These are phyloP conservation scores for Nitzschia palea DNA, from an alignment of 108 stramenopile genomes.

Conservation along the genomic window DNA sequence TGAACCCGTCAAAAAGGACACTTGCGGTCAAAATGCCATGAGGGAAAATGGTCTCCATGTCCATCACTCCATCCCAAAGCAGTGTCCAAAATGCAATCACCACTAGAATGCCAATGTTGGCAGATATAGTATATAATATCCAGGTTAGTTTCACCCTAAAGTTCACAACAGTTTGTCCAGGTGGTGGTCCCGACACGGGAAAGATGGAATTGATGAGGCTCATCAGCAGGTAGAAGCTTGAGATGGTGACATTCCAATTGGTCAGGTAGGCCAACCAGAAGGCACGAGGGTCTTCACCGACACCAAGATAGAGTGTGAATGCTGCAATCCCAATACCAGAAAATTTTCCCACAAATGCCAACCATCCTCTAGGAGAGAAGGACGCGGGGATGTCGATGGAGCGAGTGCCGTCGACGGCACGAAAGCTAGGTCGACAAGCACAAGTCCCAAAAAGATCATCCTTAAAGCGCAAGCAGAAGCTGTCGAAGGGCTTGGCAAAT, in stretches of 20 bases:
- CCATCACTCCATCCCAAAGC: background rate
- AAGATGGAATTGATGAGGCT: background rate
- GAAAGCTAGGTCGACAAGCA: slow-evolving; percentile 4
- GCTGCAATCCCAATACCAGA: background rate
- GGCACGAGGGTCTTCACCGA: background rate
- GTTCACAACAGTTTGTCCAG: slow-evolving; percentile 1
- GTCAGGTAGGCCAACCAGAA: slow-evolving; percentile 6
- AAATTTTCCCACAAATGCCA: background rate
- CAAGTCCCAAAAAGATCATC: background rate
- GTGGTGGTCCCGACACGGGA: background rate
- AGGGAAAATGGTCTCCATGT: background rate
- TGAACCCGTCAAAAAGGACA: slow-evolving; percentile 30
- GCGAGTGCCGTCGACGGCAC: background rate
- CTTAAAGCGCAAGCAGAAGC: background rate
- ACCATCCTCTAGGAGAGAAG: slow-evolving; percentile 1
- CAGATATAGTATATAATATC: slow-evolving; percentile 2
- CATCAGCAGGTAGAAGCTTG: background rate
- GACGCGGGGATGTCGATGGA: slow-evolving; percentile 2
- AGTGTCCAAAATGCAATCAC: background rate
- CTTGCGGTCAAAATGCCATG: slow-evolving; percentile 11
- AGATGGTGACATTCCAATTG: slow-evolving; percentile 1
- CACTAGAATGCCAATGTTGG: background rate
- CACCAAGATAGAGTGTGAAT: background rate
- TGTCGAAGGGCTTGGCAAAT: background rate
- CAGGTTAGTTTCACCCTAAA: slow-evolving; percentile 1